phyloP scores from a whole-genome alignment of 352 stramenopile species.

The Globisporangium acanthophoron region DNA sequence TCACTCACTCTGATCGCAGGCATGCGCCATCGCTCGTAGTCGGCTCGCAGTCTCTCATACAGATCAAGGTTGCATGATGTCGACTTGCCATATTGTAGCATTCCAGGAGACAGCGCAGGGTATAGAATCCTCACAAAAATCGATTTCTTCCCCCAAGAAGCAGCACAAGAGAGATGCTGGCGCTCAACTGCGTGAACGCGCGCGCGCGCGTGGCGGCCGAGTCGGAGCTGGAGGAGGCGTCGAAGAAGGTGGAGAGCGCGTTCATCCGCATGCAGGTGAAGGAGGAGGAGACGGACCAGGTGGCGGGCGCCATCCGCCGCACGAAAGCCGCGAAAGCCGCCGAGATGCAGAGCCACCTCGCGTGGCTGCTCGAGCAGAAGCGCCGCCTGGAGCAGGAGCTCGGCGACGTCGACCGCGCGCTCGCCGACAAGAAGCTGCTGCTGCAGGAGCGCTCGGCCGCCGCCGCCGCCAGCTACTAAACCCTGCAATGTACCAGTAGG shows the following conservation, averaged over 20 bases:
- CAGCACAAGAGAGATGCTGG: slow-evolving; percentile 22
- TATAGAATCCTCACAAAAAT: too few species aligned
- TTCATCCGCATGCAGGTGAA: slow-evolving; percentile 57
- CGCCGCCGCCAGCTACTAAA: not conserved
- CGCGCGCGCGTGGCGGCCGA: slow-evolving; percentile 45
- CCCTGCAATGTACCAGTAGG: not conserved
- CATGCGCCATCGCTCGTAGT: too few species aligned
- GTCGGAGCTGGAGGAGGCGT: slow-evolving; percentile 62
- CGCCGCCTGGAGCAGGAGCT: slow-evolving; percentile 41
- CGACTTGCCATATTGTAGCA: too few species aligned
- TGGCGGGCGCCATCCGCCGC: slow-evolving; percentile 36
- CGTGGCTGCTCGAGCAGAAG: slow-evolving; percentile 51
- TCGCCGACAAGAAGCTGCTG: slow-evolving; percentile 50
- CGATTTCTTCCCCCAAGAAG: not conserved
- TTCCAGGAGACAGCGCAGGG: too few species aligned
- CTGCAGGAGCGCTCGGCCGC: slow-evolving; percentile 32
- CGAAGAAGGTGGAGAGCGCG: slow-evolving; percentile 50
- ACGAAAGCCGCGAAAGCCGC: slow-evolving; percentile 25
- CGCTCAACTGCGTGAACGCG: slow-evolving; percentile 64
- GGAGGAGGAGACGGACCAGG: slow-evolving; percentile 31
- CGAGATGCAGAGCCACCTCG: slow-evolving; percentile 48
- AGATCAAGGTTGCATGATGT: too few species aligned
- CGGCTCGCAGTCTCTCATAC: too few species aligned
- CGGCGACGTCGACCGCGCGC: slow-evolving; percentile 30
- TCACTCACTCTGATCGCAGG: too few species aligned